phyloP scores from a whole-genome alignment of 371 early-diverging fungal genomes.

The Mortierella polycephala region DNA sequence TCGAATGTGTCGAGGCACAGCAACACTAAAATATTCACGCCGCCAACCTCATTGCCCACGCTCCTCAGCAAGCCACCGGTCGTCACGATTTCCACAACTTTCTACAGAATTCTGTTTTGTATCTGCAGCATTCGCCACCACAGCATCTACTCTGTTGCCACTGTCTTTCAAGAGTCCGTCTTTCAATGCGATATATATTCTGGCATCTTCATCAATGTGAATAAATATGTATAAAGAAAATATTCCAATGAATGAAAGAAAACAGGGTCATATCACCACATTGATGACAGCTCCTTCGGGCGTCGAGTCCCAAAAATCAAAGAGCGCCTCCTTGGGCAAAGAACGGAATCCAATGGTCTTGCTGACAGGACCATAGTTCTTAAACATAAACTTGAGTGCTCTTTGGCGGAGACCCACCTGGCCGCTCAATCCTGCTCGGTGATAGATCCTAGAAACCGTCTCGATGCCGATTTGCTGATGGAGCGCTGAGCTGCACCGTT shows the following conservation, averaged over 20 bases:
- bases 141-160: too few relatives aligned
- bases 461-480: constrained; percentile 65
- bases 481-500: constrained; percentile 63
- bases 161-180: too few relatives aligned
- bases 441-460: constrained; percentile 67
- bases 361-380: constrained; percentile 73
- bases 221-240: not conserved
- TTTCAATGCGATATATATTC: too few relatives aligned
- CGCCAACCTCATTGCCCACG: not conserved
- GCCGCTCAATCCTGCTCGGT: constrained; percentile 65
- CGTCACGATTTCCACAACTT: not conserved
- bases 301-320: constrained; percentile 72
- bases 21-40: not conserved
- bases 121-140: not conserved
- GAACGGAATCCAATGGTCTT: constrained; percentile 66
- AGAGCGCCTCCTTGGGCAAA: constrained; percentile 65
- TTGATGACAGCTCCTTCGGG: constrained; percentile 60
- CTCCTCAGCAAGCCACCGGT: not conserved
- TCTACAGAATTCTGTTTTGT: not conserved
- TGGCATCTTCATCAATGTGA: too few relatives aligned
- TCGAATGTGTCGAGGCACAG: too few relatives aligned
- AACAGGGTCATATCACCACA: constrained; percentile 25
- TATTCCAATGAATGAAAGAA: not conserved
- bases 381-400: constrained; percentile 68
- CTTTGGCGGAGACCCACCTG: constrained; percentile 70